These are phyloP conservation scores for Didymella lethalis DNA, from an alignment of 2,329 filamentous ascomycete genomes.

Conservation along the genomic window DNA sequence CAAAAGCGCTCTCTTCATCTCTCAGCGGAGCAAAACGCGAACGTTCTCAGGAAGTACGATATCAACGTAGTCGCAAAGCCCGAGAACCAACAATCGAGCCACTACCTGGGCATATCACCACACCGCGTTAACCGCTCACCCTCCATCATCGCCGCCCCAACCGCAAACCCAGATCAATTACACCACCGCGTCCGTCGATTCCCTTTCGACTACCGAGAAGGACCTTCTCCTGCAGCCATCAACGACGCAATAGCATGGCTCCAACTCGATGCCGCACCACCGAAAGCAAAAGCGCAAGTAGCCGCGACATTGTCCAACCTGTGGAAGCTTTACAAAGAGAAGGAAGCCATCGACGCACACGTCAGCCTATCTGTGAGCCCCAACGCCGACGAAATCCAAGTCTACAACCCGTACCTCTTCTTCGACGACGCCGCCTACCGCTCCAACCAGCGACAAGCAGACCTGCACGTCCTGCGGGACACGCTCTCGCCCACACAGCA, in stretches of 20 bases:
- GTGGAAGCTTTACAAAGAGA: constrained; percentile 66
- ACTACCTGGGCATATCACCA: constrained; percentile 69
- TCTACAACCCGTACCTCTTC: constrained; percentile 65
- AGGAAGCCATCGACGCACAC: constrained; percentile 71
- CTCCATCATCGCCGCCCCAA: constrained; percentile 69
- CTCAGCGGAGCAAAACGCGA: constrained; percentile 61
- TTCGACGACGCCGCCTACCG: constrained; percentile 76
- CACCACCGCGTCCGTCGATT: constrained; percentile 61
- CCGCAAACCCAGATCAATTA: constrained; percentile 53
- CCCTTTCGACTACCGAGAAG: constrained; percentile 66
- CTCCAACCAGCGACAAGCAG: constrained; percentile 67
- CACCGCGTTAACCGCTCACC: constrained; percentile 69
- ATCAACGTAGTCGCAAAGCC: constrained; percentile 57
- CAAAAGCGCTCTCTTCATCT: constrained; percentile 64
- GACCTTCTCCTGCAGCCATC: constrained; percentile 51
- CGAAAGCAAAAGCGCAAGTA: constrained; percentile 56
- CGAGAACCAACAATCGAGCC: constrained; percentile 42
- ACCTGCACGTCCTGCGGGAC: constrained; percentile 66
- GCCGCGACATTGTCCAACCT: constrained; percentile 62
- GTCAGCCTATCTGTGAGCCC: constrained; percentile 56
- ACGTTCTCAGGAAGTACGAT: constrained; percentile 63
- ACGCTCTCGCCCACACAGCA: constrained; percentile 61
- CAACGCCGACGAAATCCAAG: constrained; percentile 54
- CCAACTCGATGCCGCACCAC: constrained; percentile 58
- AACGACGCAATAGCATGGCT: constrained; percentile 61